A percentile compares a stretch with the other conserved stretches of the same genome.
These are phyloP conservation scores for cucumber (Cucumis sativus) DNA, from an alignment of 306 rosid genomes.

Conservation along the genomic window Cucumber_9930_V3 NC_026660.2:30423001-30423500, in stretches of 20 bases:
- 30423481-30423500: not conserved
- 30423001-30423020: not conserved
- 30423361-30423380: not conserved
- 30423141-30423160: not conserved
- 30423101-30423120: not conserved
- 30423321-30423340: constrained; percentile 31
- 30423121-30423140: not conserved
- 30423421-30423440: too few relatives aligned
- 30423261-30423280: constrained; percentile 39
- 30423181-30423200: not conserved
- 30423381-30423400: not conserved
- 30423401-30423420: not conserved
- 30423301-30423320: constrained; percentile 37
- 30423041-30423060: too few relatives aligned
- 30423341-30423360: constrained; percentile 32
- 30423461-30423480: not conserved
- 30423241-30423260: constrained; percentile 48
- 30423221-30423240: constrained; percentile 33
- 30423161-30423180: not conserved
- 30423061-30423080: too few relatives aligned
- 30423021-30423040: too few relatives aligned
- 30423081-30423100: too few relatives aligned
- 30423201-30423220: not conserved
- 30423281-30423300: constrained; percentile 48
- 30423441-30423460: not conserved